phyloP scores from a whole-genome alignment of 805 yeast species.

The Priceomyces fermenticarens region DNA sequence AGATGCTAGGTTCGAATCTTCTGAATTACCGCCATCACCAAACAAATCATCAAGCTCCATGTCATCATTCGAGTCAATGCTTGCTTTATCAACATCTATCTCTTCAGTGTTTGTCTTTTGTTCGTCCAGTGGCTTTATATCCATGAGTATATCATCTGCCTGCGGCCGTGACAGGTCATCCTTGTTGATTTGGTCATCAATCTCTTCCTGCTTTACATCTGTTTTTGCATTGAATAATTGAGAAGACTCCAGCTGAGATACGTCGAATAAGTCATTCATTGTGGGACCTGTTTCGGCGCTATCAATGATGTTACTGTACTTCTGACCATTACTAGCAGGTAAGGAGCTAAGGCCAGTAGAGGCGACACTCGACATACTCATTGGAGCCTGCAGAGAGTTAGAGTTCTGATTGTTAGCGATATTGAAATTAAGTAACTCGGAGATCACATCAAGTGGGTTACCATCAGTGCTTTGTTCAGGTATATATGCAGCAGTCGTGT shows the following conservation, averaged over 20 bases:
- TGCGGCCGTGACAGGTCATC: not conserved
- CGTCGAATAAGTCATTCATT: conserved; percentile 11
- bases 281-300: conserved; percentile 11
- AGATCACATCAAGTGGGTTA: conserved; percentile 33
- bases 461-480: conserved; percentile 3
- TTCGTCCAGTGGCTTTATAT: not conserved
- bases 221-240: conserved; percentile 10
- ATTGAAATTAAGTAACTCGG: conserved; percentile 34
- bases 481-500: conserved; percentile 13
- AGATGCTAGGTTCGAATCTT: not conserved
- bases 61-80: conserved; percentile 11
- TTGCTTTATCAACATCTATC: not conserved
- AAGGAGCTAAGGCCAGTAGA: conserved; percentile 19
- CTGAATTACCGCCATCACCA: conserved; percentile 29
- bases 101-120: not conserved
- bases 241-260: conserved; percentile 10
- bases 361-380: conserved; percentile 16
- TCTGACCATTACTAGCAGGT: conserved; percentile 12
- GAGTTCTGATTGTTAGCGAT: conserved; percentile 17
- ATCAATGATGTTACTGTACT: conserved; percentile 13
- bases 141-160: not conserved
- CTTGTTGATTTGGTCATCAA: not conserved
- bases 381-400: conserved; percentile 5
- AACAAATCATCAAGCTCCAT: conserved; percentile 28
- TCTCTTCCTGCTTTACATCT: not conserved